phyloP scores from a whole-genome alignment of 768 basidiomycete species.

The Dentipellis fragilis region DNA sequence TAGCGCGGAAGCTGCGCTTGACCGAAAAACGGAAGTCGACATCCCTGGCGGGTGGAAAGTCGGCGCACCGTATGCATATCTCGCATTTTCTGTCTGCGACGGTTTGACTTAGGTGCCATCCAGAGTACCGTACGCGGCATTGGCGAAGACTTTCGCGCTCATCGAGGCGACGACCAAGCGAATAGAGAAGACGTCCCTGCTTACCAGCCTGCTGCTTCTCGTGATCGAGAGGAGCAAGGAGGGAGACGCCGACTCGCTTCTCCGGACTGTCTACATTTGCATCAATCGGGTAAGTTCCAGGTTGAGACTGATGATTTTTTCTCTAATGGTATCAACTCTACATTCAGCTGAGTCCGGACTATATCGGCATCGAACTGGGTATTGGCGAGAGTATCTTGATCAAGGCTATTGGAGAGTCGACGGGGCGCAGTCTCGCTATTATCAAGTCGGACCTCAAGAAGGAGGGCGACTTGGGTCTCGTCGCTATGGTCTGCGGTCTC shows the following conservation, averaged over 20 bases:
- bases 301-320: neutral
- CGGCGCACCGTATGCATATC: conserved; percentile 65
- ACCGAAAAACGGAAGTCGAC: conserved; percentile 58
- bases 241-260: conserved; percentile 62
- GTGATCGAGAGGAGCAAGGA: conserved; percentile 81
- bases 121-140: conserved; percentile 90
- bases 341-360: conserved; percentile 82
- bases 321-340: neutral
- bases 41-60: conserved; percentile 74
- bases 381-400: conserved; percentile 91
- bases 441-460: conserved; percentile 91
- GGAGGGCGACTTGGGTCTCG: conserved; percentile 91
- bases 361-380: conserved; percentile 89
- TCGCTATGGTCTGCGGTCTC: conserved; percentile 71
- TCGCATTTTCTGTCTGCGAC: neutral
- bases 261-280: conserved; percentile 90
- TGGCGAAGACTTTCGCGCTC: conserved; percentile 77
- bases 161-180: conserved; percentile 96
- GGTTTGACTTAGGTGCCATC: neutral
- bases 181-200: conserved; percentile 79
- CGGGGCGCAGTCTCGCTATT: conserved; percentile 72
- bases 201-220: conserved; percentile 82
- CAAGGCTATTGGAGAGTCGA: conserved; percentile 92
- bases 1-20: conserved; percentile 64
- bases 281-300: conserved; percentile 73